phyloP scores from a whole-genome alignment of 1,284 basidiomycete genomes.

The Schizophyllum commune region DNA sequence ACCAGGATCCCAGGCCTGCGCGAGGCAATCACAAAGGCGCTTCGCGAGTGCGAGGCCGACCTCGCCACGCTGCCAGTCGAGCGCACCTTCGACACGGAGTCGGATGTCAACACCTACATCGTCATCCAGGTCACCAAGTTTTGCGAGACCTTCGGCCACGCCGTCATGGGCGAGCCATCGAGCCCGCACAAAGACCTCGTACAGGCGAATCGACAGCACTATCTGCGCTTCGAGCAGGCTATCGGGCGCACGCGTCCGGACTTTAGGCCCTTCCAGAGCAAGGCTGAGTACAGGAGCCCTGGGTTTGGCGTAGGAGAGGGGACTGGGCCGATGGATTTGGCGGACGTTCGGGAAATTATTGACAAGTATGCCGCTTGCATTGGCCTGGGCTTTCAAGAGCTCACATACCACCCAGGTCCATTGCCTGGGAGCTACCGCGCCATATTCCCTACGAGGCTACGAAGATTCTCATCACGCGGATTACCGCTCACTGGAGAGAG shows the following conservation, averaged over 20 bases:
- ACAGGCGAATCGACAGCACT: slow-evolving; percentile 16
- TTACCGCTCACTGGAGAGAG: slow-evolving; percentile 30
- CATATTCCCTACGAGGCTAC: slow-evolving; percentile 46
- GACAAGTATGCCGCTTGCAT: slow-evolving; percentile 15
- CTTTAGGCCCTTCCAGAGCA: slow-evolving; percentile 10
- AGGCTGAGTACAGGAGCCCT: background rate
- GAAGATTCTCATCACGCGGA: slow-evolving; percentile 30
- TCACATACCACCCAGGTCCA: slow-evolving; percentile 24
- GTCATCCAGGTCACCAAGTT: slow-evolving; percentile 38
- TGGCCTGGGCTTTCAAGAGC: background rate
- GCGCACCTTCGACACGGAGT: slow-evolving; percentile 24
- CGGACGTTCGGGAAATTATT: slow-evolving; percentile 23
- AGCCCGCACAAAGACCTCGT: slow-evolving; percentile 21
- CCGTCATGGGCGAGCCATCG: slow-evolving; percentile 21
- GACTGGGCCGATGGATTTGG: slow-evolving; percentile 18
- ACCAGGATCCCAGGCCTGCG: background rate
- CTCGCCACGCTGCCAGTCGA: slow-evolving; percentile 30
- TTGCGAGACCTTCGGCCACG: slow-evolving; percentile 26
- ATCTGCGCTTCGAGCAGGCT: slow-evolving; percentile 17
- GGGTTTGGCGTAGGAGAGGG: background rate
- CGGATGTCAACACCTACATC: slow-evolving; percentile 39
- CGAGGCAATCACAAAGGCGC: slow-evolving; percentile 7
- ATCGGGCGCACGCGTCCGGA: slow-evolving; percentile 17
- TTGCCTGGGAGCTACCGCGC: slow-evolving; percentile 43
- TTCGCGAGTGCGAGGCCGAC: slow-evolving; percentile 29